Evolutionary conservation across 2,329 filamentous ascomycete species (phyloP), one percentile per base, ranked within the genome.

Genomic region (Lachnellula subtilissima): DNA sequence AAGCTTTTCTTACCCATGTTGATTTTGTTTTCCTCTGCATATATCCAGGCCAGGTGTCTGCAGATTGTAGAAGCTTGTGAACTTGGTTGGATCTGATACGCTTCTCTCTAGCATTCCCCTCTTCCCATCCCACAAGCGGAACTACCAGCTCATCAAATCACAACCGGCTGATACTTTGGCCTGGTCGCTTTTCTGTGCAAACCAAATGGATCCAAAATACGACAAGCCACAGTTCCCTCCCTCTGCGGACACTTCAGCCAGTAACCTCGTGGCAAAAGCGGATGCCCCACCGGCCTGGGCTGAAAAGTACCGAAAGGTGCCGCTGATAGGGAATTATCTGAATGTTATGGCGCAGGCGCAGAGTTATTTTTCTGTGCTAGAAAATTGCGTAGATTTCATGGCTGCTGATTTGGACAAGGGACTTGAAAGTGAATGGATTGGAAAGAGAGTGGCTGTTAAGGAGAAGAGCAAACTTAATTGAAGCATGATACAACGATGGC

Each of bases 141-240:
- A 65, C 32, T 64, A 61, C 49, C 8, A 42, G 14, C 60, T 65
- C 50, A 58, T 67, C 50, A 58, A 61, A 58, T 48, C 55, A 17
- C 36, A 65, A 2, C 23, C 57, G 14, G 17, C 42, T 11, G 61
- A 61, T 37, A 36, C 19, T 11, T 11, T 65, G 42, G 57, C 56
- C 42, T 67, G 64, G 64, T 67, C 64, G 32, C 60, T 67, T 9
- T 62, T 61, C 50, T 65, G 63, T 42, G 62, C 65, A 47, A 59
- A 17, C 39, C 5, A 59, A 4, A 60, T 67, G 50, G 9, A 50
- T 46, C 56, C 65, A 47, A 57, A 60, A 52, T 57, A 62, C 43
- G 46, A 60, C 48, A 48, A 32, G 11, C 54, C 59, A 15, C 61
- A 57, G 42, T 54, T 53, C 25, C 64, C 64, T 42, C 48, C 57